These are phyloP conservation scores for Neopestalotiopsis rosae DNA, from an alignment of 2,329 filamentous ascomycete genomes.

Conservation along the genomic window DNA sequence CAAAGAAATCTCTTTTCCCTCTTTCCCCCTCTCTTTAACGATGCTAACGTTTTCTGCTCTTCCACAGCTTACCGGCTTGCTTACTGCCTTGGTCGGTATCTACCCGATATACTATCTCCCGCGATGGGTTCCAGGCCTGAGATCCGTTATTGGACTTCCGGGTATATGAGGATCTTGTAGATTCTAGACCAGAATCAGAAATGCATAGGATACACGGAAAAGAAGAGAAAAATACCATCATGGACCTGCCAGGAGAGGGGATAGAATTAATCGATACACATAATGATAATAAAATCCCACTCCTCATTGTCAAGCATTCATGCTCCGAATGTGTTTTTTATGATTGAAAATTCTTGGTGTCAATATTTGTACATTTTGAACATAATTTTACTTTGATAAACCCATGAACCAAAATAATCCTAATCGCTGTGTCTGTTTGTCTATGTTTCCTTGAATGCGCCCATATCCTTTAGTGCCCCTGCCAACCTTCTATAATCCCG, in stretches of 20 bases:
- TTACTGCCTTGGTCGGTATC: conserved; percentile 29
- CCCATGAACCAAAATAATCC: not conserved
- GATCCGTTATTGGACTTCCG: conserved; percentile 29
- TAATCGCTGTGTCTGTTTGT: not conserved
- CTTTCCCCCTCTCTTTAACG: not conserved
- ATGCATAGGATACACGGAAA: not conserved
- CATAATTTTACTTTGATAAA: not conserved
- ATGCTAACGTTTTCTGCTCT: not conserved
- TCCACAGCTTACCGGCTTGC: conserved; percentile 53
- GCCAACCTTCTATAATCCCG: conserved; percentile 78
- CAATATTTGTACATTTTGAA: not conserved
- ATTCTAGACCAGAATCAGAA: not conserved
- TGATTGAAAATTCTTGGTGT: not conserved
- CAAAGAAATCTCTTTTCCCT: conserved; percentile 11
- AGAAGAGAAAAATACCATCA: not conserved
- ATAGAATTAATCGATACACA: not conserved
- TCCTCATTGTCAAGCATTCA: not conserved
- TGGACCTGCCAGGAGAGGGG: not conserved
- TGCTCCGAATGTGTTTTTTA: not conserved
- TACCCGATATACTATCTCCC: conserved; percentile 32
- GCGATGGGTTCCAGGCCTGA: conserved; percentile 29
- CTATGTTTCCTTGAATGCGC: conserved; percentile 57
- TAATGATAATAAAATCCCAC: not conserved
- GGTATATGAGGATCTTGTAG: conserved; percentile 25
- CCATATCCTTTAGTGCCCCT: conserved; percentile 65